Conservation (phyloP, 1,284 basidiomycete genomes). For the Pholiota adiposa region DNA sequence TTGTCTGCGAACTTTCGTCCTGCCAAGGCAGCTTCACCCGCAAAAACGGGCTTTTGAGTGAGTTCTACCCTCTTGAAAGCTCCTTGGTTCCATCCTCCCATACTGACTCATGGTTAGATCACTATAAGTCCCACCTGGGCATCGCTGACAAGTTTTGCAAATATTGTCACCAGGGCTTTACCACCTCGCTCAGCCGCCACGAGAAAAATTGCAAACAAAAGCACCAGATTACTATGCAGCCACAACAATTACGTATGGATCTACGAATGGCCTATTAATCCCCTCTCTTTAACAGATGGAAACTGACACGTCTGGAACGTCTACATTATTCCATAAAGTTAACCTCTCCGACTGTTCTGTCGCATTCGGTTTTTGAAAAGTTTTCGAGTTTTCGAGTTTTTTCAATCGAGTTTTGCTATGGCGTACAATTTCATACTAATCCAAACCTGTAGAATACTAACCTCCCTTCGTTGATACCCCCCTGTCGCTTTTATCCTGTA, state of each 20-base stretch:
- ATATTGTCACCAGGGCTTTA: conserved; percentile 4
- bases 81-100: neutral
- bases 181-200: conserved; percentile 12
- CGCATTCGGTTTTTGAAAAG: too few relatives aligned
- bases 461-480: too few relatives aligned
- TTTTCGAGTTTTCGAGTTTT: too few relatives aligned
- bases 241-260: neutral
- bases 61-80: neutral
- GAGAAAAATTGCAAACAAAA: conserved; percentile 11
- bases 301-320: too few relatives aligned
- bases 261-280: too few relatives aligned
- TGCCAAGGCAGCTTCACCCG: conserved; percentile 12
- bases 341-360: too few relatives aligned
- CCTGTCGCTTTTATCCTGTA: too few relatives aligned
- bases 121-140: conserved; percentile 15
- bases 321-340: too few relatives aligned
- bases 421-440: too few relatives aligned
- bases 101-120: conserved; percentile 8
- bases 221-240: neutral
- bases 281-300: too few relatives aligned
- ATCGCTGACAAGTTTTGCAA: conserved; percentile 11
- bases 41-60: conserved; percentile 9
- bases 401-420: too few relatives aligned
- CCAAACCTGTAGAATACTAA: too few relatives aligned
- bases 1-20: conserved; percentile 6